Evolutionary conservation across 495 filamentous ascomycete species (phyloP).

Genomic region (Cryomyces minteri): DNA sequence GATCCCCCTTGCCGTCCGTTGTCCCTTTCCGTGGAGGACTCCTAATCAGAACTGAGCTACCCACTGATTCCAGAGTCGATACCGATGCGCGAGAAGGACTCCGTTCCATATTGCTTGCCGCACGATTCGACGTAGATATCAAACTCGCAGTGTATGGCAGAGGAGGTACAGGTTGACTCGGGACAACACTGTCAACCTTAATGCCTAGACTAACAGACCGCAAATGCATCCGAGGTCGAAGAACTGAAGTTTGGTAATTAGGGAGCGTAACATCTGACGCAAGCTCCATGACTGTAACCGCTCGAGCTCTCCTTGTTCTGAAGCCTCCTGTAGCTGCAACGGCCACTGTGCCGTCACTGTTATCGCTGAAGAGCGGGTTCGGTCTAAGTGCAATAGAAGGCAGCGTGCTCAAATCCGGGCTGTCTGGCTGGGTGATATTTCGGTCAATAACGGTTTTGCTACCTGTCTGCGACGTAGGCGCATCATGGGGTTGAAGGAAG

Average conservation of each 20-base stretch:
- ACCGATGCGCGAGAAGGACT: slow-evolving; percentile 2
- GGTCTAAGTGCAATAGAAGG: not conserved
- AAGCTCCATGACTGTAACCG: too few species aligned
- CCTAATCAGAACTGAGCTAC: slow-evolving; percentile 8
- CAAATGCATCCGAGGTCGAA: slow-evolving; percentile 4
- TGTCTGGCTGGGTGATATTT: not conserved
- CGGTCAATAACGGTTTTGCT: too few species aligned
- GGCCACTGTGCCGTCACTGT: too few species aligned
- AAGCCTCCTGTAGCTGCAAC: too few species aligned
- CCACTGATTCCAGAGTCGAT: slow-evolving; percentile 8
- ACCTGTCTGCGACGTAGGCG: too few species aligned
- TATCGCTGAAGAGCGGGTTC: not conserved
- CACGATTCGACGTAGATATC: not conserved
- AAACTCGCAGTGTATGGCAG: slow-evolving; percentile 1
- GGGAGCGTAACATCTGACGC: too few species aligned
- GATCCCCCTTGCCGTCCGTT: too few species aligned
- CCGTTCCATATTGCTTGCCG: not conserved
- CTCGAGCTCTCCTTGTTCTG: too few species aligned
- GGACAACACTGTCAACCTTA: slow-evolving; percentile 4
- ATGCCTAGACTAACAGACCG: slow-evolving; percentile 9
- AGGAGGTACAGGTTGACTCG: slow-evolving; percentile 9
- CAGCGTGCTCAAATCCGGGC: not conserved
- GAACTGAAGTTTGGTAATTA: too few species aligned
- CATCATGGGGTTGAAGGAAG: too few species aligned
- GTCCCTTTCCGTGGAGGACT: too few species aligned